Base-by-base conservation (phyloP, 306 rosid species). In the Pachyrhizus erosus region DNA sequence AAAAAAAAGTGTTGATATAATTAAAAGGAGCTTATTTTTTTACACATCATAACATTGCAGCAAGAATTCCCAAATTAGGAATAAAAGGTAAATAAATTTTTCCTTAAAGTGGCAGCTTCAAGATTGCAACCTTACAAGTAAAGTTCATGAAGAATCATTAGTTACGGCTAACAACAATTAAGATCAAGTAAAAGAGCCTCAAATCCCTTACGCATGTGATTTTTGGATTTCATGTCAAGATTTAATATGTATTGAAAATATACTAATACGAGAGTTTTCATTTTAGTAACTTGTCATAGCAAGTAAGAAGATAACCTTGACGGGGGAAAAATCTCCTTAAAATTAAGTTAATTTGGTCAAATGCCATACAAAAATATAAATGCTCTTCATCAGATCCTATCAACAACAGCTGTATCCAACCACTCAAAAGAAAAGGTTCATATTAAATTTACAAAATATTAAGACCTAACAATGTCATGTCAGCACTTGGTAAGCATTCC, bases 341-440 rank as follows among this genome's bases (percentile, higher is more conserved):
- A 21, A 55, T 21, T 57, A 57, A 57, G 6, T n/a, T n/a, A n/a
- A 57, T 60, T 26, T 26, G 37, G 20, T 3, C 34, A 61, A 62
- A 5, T 62, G 69, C 11, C 42, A 62, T 62, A 62, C 14, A 58
- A 58, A 27, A 26, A 26, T 58, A 62, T 15, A 29, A 61, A 13
- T 21, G 69, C 34, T 58, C 0, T 58, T 24, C 66, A 62, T 13
- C 9, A 39, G 52, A 57, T 58, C n/a, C 69, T 13, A 34, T 20
- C 33, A 34, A 54, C 18, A 5, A 52, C 69, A 75, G 79, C 62
- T 74, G 78, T 21, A 74, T 54, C 39, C 39, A 64, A 55, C 37
- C 17, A 74, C 67, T 55, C 52, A 34, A 66, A 34, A 34, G 51
- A 33, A 54, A 34, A 33, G 11, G 11, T 34, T 46, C 1, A 33